Evolutionary conservation across 75 land plant species (phyloP), one percentile per base, ranked within the genome.

Genomic region (Pinus albicaulis): DNA sequence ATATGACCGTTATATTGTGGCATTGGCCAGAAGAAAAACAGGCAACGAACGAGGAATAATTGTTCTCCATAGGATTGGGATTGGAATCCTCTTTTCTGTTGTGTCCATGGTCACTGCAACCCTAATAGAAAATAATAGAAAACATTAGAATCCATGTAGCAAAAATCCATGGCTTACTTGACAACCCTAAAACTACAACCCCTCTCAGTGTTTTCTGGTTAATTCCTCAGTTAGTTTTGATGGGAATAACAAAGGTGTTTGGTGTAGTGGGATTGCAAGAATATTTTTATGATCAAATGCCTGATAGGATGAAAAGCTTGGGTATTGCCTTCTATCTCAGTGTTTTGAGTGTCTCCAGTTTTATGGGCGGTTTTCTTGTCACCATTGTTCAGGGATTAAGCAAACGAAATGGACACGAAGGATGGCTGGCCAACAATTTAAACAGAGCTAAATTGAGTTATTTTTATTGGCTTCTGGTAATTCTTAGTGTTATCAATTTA

Each of bases 51-150:
- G 80, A 3, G 86, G 84, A 55, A 72, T 84, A 22, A 81, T 77
- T 36, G 59, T 74, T 71, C 77, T 84, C 0, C 80, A 81, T 0
- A 73, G 86, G 44, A 80, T 84, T 14, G 77, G 83, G 57, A 76
- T 70, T 20, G 86, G 86, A 22, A 22, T 81, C 56, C 25, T 66
- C 15, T 6, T 77, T 7, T 77, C 83, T 10, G 26, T 68, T 15
- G 2, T 81, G 10, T 20, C 73, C 17, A 81, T 81, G 80, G 57
- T 63, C n/a, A 44, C 74, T 2, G 80, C 83, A 64, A 79, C 86
- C 23, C 55, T 77, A 19, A 59, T 63, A 5, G n/a, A n/a, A n/a
- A n/a, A n/a, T n/a, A n/a, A n/a, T 56, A 15, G 88, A 88, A 60
- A 79, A 73, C 57, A 82, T 73, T 41, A 17, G 3, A 58, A 58